Conservation (phyloP, 805 yeast species). For the Metschnikowia santaceciliae region DNA sequence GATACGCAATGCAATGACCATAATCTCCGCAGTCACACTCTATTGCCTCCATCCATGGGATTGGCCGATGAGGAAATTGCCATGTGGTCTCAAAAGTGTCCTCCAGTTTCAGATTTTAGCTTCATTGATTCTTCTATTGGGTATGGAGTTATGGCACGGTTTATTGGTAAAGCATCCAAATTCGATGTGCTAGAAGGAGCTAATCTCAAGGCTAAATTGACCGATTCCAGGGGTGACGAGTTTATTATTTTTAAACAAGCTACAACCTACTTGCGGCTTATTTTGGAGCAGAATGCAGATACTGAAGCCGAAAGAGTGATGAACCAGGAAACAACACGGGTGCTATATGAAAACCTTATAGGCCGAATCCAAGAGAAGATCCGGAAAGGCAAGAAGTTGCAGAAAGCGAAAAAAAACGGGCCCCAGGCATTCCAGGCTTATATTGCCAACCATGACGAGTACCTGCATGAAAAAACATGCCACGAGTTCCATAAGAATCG, state of each 20-base stretch:
- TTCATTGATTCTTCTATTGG: conserved; percentile 30
- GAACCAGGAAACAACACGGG: conserved; percentile 10
- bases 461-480: background rate
- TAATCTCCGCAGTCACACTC: conserved; percentile 27
- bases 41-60: conserved; percentile 36
- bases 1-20: conserved; percentile 37
- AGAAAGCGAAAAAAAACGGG: background rate
- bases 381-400: conserved; percentile 23
- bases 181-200: conserved; percentile 27
- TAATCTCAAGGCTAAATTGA: conserved; percentile 31
- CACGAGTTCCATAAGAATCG: conserved; percentile 11
- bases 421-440: background rate
- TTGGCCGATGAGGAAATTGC: conserved; percentile 18
- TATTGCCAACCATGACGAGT: background rate
- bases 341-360: conserved; percentile 21
- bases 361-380: conserved; percentile 27
- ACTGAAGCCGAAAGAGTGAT: conserved; percentile 16
- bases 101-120: conserved; percentile 26
- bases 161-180: conserved; percentile 38
- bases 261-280: conserved; percentile 23
- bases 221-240: conserved; percentile 36
- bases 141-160: conserved; percentile 38
- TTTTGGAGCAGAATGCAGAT: conserved; percentile 18
- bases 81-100: background rate
- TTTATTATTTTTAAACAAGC: conserved; percentile 35